Evolutionary conservation across 176 grass and related monocot species (phyloP).

Genomic region (Lolium perenne): DNA sequence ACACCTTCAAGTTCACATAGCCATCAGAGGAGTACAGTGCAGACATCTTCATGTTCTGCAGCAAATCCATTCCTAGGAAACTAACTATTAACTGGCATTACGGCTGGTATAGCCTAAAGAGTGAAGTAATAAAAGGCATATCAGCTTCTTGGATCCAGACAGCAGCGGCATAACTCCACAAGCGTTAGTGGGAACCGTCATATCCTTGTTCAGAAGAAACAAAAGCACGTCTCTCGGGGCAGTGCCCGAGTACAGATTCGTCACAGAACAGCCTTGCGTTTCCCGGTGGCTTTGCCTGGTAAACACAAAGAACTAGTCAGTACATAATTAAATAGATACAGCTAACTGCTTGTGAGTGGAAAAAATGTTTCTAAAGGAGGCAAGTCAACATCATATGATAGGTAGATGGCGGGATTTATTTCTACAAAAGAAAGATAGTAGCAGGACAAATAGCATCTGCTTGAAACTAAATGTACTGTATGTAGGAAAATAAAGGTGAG

Average conservation of each 20-base stretch:
- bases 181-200: not conserved
- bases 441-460: too few relatives aligned
- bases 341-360: too few relatives aligned
- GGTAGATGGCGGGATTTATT: too few relatives aligned
- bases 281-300: not conserved
- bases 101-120: too few relatives aligned
- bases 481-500: not conserved
- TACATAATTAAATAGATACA: too few relatives aligned
- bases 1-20: slow-evolving; percentile 2
- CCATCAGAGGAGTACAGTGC: not conserved
- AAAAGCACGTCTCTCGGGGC: not conserved
- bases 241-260: not conserved
- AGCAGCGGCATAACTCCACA: not conserved
- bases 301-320: not conserved
- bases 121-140: too few relatives aligned
- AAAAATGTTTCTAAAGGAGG: too few relatives aligned
- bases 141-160: too few relatives aligned
- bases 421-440: too few relatives aligned
- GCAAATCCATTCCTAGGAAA: not conserved
- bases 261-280: not conserved
- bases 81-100: too few relatives aligned
- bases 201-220: not conserved
- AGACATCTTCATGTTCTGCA: slow-evolving; percentile 12
- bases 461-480: not conserved
- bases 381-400: too few relatives aligned